phyloP scores from a whole-genome alignment of 83 land plant genomes.

The Diphasiastrum complanatum region DNA sequence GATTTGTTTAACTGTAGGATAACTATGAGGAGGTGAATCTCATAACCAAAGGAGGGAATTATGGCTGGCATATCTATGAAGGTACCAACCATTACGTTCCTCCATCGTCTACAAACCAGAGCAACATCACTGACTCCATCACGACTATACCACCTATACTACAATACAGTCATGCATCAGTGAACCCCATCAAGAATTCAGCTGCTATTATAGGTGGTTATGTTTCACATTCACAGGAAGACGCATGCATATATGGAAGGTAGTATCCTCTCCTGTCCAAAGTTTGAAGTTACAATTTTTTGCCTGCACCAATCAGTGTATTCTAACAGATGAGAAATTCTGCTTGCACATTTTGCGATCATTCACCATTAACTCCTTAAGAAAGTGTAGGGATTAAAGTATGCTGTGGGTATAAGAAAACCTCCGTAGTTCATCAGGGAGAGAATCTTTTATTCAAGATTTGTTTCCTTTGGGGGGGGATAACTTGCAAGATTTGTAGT shows the following conservation, averaged over 20 bases:
- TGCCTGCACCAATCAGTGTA: no score
- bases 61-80: conserved; percentile 91
- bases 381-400: no score
- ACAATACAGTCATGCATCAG: conserved; percentile 50
- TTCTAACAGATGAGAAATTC: no score
- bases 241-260: conserved; percentile 92
- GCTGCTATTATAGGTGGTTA: conserved; percentile 83
- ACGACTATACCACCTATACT: conserved; percentile 61
- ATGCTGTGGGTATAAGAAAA: no score
- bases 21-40: conserved; percentile 84
- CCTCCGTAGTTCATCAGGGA: no score
- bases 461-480: no score
- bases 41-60: conserved; percentile 81
- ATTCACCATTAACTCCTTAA: no score
- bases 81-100: conserved; percentile 42
- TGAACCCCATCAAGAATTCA: conserved; percentile 32
- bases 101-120: conserved; percentile 43
- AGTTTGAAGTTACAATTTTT: no score
- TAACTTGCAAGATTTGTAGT: no score
- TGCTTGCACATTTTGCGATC: no score
- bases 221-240: conserved; percentile 64
- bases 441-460: no score
- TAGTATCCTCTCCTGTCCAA: conserved; percentile 30
- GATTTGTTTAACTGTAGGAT: conserved; percentile 30
- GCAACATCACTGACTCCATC: conserved; percentile 50